Percentiles rank a stretch among this genome's conserved stretches.
Conservation (phyloP, 352 stramenopile genomes). For the Discostella stelligera region DNA sequence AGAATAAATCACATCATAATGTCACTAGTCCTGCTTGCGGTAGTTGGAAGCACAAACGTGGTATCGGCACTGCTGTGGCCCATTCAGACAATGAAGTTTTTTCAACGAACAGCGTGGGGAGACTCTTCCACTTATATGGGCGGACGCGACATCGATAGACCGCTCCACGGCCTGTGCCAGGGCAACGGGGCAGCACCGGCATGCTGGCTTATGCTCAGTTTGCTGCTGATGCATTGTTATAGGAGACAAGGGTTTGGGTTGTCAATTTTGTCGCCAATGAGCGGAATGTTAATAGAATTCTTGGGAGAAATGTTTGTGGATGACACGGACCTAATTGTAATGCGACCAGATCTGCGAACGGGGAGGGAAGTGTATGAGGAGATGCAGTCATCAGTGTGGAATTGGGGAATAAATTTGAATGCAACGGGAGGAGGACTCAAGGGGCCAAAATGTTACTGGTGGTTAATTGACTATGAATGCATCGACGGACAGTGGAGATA, state of each 20-base stretch:
- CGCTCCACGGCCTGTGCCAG: constrained; percentile 21
- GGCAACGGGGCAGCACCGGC: constrained; percentile 7
- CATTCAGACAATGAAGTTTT: constrained; percentile 36
- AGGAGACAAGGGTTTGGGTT: constrained; percentile 1
- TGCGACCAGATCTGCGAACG: background rate
- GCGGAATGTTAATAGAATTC: background rate
- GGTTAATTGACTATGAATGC: background rate
- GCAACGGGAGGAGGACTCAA: background rate
- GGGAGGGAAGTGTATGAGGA: background rate
- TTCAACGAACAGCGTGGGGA: constrained; percentile 16
- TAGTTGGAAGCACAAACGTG: background rate
- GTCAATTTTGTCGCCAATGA: constrained; percentile 1
- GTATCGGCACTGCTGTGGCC: constrained; percentile 8
- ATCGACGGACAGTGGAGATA: background rate
- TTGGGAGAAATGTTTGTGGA: constrained; percentile 5
- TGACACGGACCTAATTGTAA: constrained; percentile 5
- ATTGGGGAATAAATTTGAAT: background rate
- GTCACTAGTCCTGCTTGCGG: constrained; percentile 2
- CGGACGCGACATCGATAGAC: background rate
- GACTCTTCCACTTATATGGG: constrained; percentile 19
- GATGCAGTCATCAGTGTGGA: background rate
- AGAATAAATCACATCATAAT: constrained; percentile 31
- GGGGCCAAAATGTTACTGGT: background rate
- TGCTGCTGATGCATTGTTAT: constrained; percentile 12
- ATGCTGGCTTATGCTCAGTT: background rate